Base-by-base conservation (phyloP, 2,329 filamentous ascomycete species). In the Pestalotiopsis sp. region DNA sequence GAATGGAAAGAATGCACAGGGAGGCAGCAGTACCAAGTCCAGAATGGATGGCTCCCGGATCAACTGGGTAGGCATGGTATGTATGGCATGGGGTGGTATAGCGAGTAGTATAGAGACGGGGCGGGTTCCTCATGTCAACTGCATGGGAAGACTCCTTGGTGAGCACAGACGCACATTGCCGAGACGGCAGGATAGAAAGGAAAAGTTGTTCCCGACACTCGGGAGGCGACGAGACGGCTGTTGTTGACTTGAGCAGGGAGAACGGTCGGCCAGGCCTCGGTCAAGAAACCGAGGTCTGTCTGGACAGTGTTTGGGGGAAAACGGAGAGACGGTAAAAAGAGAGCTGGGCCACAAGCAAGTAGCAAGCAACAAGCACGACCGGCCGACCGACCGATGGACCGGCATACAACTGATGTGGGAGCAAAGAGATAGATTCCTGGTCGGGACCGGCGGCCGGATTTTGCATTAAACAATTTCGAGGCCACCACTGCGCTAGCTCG, bases 361-460 rank as follows among this genome's bases (percentile, higher is more conserved):
- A 36, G 31, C 31, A 36, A 36, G 31, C 27, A 20, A 36, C 27
- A 40, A 62, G 38, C 20, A 23, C 62, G 36, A 40, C 38, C 45
- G 62, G 38, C 31, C 38, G 23, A 13, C 31, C 40, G 49, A 36
- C 14, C 17, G 52, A 25, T 13, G n/a, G 62, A 36, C n/a, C 62
- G 14, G 27, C n/a, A 12, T 20, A 11, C 14, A 36, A 23, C 11
- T 36, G 27, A 41, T 12, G 60, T 25, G 9, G 6, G n/a, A 65
- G 25, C 38, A 40, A 65, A 25, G 4, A 27, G 27, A 27, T 7
- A 52, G 49, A 45, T 66, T 23, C 41, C 63, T 66, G 36, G 63
- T 66, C 63, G 65, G 65, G 65, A 66, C 52, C 65, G 52, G 36
- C 56, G 52, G 65, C 65, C 65, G 65, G 65, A 66, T 20, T 23